Evolutionary conservation across 2,329 filamentous ascomycete genomes (phyloP).

Genomic region (Xylaria sp.): DNA sequence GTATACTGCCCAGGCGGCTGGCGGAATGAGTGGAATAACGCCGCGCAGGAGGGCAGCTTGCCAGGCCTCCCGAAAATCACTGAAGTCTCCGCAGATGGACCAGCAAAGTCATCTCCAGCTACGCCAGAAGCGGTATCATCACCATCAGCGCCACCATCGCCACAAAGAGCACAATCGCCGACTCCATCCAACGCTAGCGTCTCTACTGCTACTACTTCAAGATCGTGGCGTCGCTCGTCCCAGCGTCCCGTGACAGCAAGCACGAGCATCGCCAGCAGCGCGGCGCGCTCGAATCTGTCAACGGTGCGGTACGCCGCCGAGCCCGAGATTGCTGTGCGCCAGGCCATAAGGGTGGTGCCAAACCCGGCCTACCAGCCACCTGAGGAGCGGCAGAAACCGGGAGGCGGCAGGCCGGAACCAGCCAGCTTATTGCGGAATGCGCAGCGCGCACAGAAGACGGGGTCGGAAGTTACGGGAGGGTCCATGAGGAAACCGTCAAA

Average conservation of each 20-base stretch:
- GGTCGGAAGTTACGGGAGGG: background rate
- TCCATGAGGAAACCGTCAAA: constrained; percentile 41
- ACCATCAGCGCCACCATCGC: background rate
- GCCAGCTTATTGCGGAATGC: constrained; percentile 31
- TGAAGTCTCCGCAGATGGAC: constrained; percentile 3
- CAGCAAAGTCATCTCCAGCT: constrained; percentile 14
- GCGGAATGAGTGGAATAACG: constrained; percentile 44
- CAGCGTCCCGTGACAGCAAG: constrained; percentile 37
- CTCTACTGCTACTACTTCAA: background rate
- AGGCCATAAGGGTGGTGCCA: constrained; percentile 42
- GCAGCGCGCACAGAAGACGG: constrained; percentile 31
- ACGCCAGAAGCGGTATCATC: constrained; percentile 1
- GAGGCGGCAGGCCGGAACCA: constrained; percentile 34
- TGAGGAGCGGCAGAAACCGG: background rate
- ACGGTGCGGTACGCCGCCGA: constrained; percentile 45
- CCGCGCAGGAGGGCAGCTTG: constrained; percentile 35
- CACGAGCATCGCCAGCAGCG: constrained; percentile 43
- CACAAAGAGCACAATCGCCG: constrained; percentile 7
- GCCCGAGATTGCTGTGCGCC: constrained; percentile 46
- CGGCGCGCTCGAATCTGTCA: constrained; percentile 43
- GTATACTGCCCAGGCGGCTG: constrained; percentile 46
- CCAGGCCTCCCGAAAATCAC: constrained; percentile 11
- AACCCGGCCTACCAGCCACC: constrained; percentile 42
- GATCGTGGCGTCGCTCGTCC: background rate
- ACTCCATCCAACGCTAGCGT: background rate